Conservation (phyloP, 495 filamentous ascomycete genomes). For the Letharia lupina region DNA sequence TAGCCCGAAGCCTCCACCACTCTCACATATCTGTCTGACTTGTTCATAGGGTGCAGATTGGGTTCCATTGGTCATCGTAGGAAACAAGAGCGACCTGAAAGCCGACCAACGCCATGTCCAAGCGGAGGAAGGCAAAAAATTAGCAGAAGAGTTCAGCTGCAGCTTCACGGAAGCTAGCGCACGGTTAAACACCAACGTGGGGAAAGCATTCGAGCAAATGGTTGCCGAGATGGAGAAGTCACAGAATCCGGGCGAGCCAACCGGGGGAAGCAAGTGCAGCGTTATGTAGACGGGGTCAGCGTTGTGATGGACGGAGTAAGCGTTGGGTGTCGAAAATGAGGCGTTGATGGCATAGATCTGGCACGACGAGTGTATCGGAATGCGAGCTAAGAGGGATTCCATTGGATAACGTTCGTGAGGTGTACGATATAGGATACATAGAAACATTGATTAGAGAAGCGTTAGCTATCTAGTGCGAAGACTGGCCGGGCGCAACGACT, state of each 20-base stretch:
- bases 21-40: constrained; percentile 7
- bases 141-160: constrained; percentile 81
- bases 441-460: not conserved
- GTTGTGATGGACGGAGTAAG: not conserved
- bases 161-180: constrained; percentile 93
- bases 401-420: not conserved
- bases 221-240: constrained; percentile 92
- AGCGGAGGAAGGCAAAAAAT: constrained; percentile 67
- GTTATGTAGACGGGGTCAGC: constrained; percentile 57
- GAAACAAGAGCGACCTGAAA: constrained; percentile 93
- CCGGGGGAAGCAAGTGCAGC: constrained; percentile 68
- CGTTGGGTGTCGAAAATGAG: not conserved
- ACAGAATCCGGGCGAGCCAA: constrained; percentile 78
- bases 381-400: not conserved
- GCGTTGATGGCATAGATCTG: not conserved
- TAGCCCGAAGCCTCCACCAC: constrained; percentile 6
- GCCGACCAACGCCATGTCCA: constrained; percentile 88
- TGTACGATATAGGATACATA: not conserved
- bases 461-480: not conserved
- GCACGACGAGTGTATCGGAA: not conserved
- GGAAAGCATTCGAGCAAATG: constrained; percentile 86
- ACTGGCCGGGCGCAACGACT: not conserved
- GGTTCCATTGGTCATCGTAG: constrained; percentile 89
- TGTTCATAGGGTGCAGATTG: constrained; percentile 69
- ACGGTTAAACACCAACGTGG: constrained; percentile 86